These are phyloP conservation scores for Neopestalotiopsis rosae DNA, from an alignment of 2,329 filamentous ascomycete species.

Conservation along the genomic window DNA sequence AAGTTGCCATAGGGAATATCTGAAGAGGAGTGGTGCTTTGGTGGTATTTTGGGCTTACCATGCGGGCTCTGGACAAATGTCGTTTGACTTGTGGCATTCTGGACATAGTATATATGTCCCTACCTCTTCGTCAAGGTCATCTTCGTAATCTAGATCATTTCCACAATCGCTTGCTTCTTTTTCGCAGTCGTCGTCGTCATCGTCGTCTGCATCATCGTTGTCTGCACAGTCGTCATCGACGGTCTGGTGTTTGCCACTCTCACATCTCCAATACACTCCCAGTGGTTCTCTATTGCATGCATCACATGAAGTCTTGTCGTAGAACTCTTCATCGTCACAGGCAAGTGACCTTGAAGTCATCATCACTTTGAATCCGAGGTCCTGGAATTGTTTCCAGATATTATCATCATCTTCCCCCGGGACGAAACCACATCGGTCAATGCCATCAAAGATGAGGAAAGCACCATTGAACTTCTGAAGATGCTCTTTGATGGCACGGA, in stretches of 20 bases:
- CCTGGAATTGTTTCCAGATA: background rate
- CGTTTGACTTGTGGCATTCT: background rate
- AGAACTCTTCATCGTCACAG: background rate
- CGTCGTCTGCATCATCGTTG: background rate
- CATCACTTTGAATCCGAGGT: background rate
- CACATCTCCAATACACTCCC: background rate
- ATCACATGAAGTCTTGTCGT: background rate
- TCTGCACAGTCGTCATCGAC: background rate
- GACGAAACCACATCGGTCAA: background rate
- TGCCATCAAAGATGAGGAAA: background rate
- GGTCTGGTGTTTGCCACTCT: conserved; percentile 3
- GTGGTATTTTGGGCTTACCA: background rate
- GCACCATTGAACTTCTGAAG: background rate
- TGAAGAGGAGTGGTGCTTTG: background rate
- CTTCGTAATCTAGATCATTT: background rate
- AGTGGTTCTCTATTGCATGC: background rate
- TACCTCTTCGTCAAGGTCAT: background rate
- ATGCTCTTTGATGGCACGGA: background rate
- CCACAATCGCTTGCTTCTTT: background rate
- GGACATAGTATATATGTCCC: background rate
- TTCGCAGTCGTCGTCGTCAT: background rate
- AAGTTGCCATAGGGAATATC: background rate
- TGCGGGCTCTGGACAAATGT: background rate
- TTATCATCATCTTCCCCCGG: background rate
- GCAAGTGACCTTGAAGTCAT: conserved; percentile 8